Evolutionary conservation across 345 rosid genomes (phyloP), one percentile per base, ranked within the genome.

Genomic region (Eutrema heterophyllum): DNA sequence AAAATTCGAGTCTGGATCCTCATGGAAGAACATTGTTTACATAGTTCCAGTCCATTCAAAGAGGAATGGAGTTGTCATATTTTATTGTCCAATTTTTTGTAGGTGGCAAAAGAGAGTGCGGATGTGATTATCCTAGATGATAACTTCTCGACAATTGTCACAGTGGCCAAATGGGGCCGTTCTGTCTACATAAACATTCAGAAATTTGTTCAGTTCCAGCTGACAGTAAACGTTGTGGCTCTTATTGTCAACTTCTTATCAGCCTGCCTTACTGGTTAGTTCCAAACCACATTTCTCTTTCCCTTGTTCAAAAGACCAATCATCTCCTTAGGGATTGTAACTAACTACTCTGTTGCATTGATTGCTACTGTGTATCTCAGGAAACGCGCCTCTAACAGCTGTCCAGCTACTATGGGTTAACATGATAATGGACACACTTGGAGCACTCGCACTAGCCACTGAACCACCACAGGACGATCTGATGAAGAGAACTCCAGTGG

Each of bases 111-210:
- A 75, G 91, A 90, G 82, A 88, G 97, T 71, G 93, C 97, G 0
- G 98, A 90, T 86, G 90, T 91, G 46, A 88, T 91, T 62, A 89
- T 93, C 73, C 80, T 91, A 24, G 92, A 93, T 54, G 94, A 91
- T 72, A 89, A 93, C 74, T 93, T 93, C 75, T 86, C 97, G 13
- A 88, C 97, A 0, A 86, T 87, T 24, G 82, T 84, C 43, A 87
- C 91, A n/a, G 96, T 93, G 14, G 88, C 92, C 58, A 93, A 82
- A 71, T 93, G 94, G 96, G 98, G 97, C 12, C 92, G 97, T 55
- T 89, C 97, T 7, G 94, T 90, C 64, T 90, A 88, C 77, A 70
- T 83, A 75, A 93, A 90, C 84, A 90, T 93, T 53, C 93, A 93
- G 72, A 91, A 93, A 63, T 93, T 93, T 51, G 90, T 93, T 70